phyloP scores from a whole-genome alignment of 192 early-diverging fungal genomes.

The Polychytrium aggregatum region DNA sequence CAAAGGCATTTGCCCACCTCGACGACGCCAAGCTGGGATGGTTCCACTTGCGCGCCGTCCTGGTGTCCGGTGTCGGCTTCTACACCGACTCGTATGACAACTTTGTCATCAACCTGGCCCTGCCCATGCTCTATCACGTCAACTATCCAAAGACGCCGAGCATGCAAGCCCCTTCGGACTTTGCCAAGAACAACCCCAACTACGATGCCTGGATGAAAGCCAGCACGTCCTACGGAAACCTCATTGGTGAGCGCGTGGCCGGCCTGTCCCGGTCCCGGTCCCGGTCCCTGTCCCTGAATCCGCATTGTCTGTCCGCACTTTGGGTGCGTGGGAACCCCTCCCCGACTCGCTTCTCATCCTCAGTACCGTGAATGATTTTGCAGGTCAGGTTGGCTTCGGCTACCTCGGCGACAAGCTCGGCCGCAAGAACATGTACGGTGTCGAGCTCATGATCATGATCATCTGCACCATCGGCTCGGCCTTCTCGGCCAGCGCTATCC shows the following conservation, averaged over 20 bases:
- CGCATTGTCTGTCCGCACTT: too few relatives aligned
- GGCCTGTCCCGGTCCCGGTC: slow-evolving; percentile 78
- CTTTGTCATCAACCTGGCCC: slow-evolving; percentile 82
- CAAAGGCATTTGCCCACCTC: slow-evolving; percentile 21
- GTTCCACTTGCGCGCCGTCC: slow-evolving; percentile 34
- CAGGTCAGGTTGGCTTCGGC: too few relatives aligned
- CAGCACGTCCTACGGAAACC: slow-evolving; percentile 75
- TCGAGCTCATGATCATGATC: slow-evolving; percentile 86
- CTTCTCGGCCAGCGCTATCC: too few relatives aligned
- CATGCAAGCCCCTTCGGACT: slow-evolving; percentile 21
- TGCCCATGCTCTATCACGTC: slow-evolving; percentile 60
- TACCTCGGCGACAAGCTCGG: too few relatives aligned
- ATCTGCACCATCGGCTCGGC: too few relatives aligned
- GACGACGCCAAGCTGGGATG: slow-evolving; percentile 32
- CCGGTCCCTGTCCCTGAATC: too few relatives aligned
- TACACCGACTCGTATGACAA: slow-evolving; percentile 92
- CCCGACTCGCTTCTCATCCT: too few relatives aligned
- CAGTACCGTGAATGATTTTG: too few relatives aligned
- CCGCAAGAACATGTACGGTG: slow-evolving; percentile 81
- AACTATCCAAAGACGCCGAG: slow-evolving; percentile 1
- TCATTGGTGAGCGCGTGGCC: slow-evolving; percentile 84
- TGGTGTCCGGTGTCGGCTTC: slow-evolving; percentile 44
- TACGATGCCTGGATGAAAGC: slow-evolving; percentile 56
- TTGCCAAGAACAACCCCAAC: slow-evolving; percentile 7
- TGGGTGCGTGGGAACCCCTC: too few relatives aligned